These are phyloP conservation scores for Chalara sp. DNA, from an alignment of 2,329 filamentous ascomycete species.

Conservation along the genomic window DNA sequence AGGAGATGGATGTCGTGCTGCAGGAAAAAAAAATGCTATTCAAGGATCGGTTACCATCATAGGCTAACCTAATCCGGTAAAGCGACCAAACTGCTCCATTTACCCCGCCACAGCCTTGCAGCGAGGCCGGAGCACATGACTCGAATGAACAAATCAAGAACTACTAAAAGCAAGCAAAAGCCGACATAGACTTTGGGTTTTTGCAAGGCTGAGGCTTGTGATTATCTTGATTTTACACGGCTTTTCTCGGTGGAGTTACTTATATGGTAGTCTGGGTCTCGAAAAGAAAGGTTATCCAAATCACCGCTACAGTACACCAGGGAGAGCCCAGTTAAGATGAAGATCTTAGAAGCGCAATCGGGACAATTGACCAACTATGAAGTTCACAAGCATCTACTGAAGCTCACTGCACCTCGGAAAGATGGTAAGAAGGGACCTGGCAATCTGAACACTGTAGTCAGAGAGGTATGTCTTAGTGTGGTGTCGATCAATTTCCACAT, in stretches of 20 bases:
- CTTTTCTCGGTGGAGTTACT: no score
- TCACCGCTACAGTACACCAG: no score
- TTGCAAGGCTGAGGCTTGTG: slow-evolving; percentile 3
- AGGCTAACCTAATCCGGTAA: no score
- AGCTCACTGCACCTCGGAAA: slow-evolving; percentile 35
- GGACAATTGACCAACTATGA: slow-evolving; percentile 68
- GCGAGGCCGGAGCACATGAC: background rate
- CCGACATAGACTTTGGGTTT: background rate
- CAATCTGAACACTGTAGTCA: slow-evolving; percentile 41
- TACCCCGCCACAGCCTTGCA: background rate
- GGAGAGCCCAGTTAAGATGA: slow-evolving; percentile 34
- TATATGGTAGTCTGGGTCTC: no score
- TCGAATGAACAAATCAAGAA: no score
- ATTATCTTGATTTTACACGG: no score
- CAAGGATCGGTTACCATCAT: no score
- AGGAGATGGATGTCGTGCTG: background rate
- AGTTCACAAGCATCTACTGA: slow-evolving; percentile 58
- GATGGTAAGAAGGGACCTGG: slow-evolving; percentile 3
- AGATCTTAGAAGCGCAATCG: slow-evolving; percentile 65
- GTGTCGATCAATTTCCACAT: background rate
- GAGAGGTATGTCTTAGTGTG: slow-evolving; percentile 48
- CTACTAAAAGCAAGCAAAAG: no score
- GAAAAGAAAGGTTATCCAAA: no score
- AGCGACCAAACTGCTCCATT: no score
- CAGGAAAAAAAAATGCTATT: background rate